Base-by-base conservation (phyloP, 2,329 filamentous ascomycete species). In the Stromatinia cepivora region DNA sequence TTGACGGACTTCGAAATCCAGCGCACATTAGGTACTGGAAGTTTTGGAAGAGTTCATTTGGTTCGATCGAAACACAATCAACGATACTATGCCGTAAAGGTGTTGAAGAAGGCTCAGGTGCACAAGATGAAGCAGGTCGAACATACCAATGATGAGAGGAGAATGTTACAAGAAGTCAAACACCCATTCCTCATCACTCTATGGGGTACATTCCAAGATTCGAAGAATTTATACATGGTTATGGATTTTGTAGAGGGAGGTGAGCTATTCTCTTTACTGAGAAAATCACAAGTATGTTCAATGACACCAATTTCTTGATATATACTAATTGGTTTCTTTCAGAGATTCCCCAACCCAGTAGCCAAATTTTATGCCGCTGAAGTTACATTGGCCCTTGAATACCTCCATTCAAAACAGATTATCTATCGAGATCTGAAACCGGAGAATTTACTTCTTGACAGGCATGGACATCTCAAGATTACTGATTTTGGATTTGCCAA, bases 121-220 rank as follows among this genome's bases (percentile, higher is more conserved):
- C 93, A 99, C 81, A 97, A 97, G 84, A 98, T 99, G 95, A 99
- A 99, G 87, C 95, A 99, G 82, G 93, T 99, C 71, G 95, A 99
- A 82, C 95, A 99, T 82, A 99, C 95, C 75, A 99, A 99, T 78
- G 95, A 99, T 81, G 95, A 99, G 84, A 87, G 95, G 74, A 89
- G 88, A 76, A 99, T 99, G 95, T 83, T 99, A 77, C 92, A 93
- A 79, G 92, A 97, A 80, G 95, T 98, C 80, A 97, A 97, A 81
- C 94, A 99, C 81, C 94, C 95, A 17, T 99, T 99, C 82, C 85
- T 99, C 73, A 95, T 99, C 79, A 99, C 95, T 1, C 85, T 99
- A 53, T 99, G 95, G 95, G 95, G 95, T 70, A 99, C 95, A 13
- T 99, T 98, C 81, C 94, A 98, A 79, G 95, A 99, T 78, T 87